phyloP scores from a whole-genome alignment of 176 grass and related monocot genomes.

The Bonia amplexicaulis region DNA sequence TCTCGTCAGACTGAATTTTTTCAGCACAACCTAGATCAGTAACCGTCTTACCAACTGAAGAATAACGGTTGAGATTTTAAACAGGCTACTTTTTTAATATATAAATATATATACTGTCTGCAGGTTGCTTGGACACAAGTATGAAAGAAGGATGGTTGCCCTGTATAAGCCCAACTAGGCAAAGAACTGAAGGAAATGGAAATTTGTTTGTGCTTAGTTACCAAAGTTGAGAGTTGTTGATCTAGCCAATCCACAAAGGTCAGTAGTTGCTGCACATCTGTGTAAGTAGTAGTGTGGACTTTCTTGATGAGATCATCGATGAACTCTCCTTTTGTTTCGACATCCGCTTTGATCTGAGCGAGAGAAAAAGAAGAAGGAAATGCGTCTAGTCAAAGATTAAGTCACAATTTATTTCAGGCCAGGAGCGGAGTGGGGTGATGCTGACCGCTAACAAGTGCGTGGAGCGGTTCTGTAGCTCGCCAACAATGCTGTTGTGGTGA shows the following conservation, averaged over 20 bases:
- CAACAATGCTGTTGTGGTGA: constrained; percentile 55
- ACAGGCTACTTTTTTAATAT: not conserved
- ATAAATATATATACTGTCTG: not conserved
- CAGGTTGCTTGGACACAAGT: not conserved
- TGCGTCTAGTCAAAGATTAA: not conserved
- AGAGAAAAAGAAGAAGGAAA: not conserved
- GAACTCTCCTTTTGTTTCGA: constrained; percentile 78
- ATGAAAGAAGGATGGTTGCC: not conserved
- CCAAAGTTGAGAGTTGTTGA: constrained; percentile 49
- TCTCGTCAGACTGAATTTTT: constrained; percentile 46
- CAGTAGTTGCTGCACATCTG: constrained; percentile 42
- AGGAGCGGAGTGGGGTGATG: not conserved
- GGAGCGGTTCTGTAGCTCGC: constrained; percentile 91
- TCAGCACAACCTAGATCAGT: not conserved
- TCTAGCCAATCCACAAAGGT: constrained; percentile 66
- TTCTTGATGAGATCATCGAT: constrained; percentile 72
- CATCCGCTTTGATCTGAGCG: constrained; percentile 34
- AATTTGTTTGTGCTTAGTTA: constrained; percentile 1
- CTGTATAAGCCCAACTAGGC: not conserved
- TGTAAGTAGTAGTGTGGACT: constrained; percentile 49
- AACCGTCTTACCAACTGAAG: not conserved
- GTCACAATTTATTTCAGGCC: not conserved
- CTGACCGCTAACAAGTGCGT: constrained; percentile 69
- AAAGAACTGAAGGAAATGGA: not conserved
- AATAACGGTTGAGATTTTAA: not conserved